These are phyloP conservation scores for Pythium brassicae DNA, from an alignment of 352 stramenopile genomes.

Conservation along the genomic window DNA sequence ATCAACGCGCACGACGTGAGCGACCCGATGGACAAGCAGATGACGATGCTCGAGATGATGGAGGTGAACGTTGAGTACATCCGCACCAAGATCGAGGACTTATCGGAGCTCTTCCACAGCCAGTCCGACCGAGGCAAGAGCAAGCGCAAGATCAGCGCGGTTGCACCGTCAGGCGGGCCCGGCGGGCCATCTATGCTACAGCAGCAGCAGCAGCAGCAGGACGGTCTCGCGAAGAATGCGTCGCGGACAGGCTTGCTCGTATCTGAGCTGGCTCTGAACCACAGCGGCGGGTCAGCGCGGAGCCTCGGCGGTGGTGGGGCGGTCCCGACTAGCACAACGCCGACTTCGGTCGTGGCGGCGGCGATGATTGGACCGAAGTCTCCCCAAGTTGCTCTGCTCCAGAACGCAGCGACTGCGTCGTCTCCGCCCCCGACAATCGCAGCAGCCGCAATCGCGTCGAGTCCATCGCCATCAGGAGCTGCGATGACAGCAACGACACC, in stretches of 20 bases:
- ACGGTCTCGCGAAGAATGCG: neutral
- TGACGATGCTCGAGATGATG: constrained; percentile 86
- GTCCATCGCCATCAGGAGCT: neutral
- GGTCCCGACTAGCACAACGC: neutral
- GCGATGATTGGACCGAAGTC: constrained; percentile 1
- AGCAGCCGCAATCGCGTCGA: neutral
- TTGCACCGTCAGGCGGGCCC: too few relatives aligned
- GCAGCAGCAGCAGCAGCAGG: constrained; percentile 11
- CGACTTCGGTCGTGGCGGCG: neutral
- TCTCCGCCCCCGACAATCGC: neutral
- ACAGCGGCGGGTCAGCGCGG: neutral
- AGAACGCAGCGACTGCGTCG: neutral
- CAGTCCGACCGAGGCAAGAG: constrained; percentile 20
- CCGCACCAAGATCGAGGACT: constrained; percentile 70
- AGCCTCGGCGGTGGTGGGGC: neutral
- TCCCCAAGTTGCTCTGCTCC: neutral
- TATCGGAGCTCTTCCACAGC: constrained; percentile 43
- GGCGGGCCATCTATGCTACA: neutral
- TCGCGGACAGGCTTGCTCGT: neutral
- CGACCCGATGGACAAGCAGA: constrained; percentile 76
- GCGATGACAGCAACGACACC: neutral
- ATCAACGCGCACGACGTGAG: constrained; percentile 66
- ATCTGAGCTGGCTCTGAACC: neutral
- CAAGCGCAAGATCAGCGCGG: constrained; percentile 15
- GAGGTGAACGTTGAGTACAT: constrained; percentile 84